Evolutionary conservation across 495 filamentous ascomycete species (phyloP), one percentile per base, ranked within the genome.

Genomic region (Penicillium egyptiacum): DNA sequence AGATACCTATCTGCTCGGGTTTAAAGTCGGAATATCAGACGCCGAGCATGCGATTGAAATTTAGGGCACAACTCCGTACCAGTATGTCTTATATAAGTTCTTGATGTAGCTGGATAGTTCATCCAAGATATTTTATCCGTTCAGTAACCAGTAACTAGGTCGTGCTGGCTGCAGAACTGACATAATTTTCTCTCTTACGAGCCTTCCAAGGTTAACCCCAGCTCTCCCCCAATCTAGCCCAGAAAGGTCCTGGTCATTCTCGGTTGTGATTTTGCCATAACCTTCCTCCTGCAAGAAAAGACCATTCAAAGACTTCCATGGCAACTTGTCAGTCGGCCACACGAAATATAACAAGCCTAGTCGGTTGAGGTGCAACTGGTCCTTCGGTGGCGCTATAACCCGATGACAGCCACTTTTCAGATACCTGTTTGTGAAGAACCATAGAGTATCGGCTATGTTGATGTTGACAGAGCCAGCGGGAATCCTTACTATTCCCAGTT

Each of bases 311-410:
- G 50, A 46, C 33, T 43, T 58, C 58, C 65, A 48, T 6, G 46
- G 43, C 52, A 63, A 40, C 14, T 57, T 49, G 48, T 78, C 73
- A 35, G 62, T 64, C 6, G 70, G 67, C 10, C 79, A 57, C 35
- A 73, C 66, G 61, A 82, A 80, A 55, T 80, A 82, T 28, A 81
- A 55, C 20, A 79, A 52, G 1, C 78, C 73, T 10, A 78, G 64
- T 3, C 78, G 73, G 52, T 79, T 67, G 12, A 76, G 54, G 47
- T 75, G 66, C 4, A 66, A 67, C 59, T 82, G 79, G 57, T 81
- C 75, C 14, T 60, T 48, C 1, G 78, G 75, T 17, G 75, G 75
- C 4, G 77, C 64, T 22, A 77, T 69, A 2, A 82, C 81, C 4
- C 79, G 73, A 60, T 82, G 78, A 12, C 80, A 59, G 16, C 69